Conservation (phyloP, 1,284 basidiomycete genomes). For the Puccinia horiana region DNA sequence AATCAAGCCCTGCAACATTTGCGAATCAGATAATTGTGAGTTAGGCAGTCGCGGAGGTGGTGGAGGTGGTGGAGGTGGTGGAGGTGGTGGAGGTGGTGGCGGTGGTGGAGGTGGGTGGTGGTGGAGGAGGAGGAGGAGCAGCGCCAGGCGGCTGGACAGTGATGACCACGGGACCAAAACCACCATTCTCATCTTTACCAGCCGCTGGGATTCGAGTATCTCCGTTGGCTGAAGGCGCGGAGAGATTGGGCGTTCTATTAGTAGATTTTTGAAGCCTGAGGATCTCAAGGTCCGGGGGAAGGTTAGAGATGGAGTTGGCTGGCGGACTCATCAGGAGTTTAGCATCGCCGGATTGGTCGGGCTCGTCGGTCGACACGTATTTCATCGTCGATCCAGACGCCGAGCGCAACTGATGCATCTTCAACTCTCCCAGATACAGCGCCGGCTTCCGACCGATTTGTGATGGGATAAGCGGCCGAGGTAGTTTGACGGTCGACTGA, state of each 20-base stretch:
- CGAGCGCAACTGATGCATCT: conserved; percentile 46
- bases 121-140: conserved; percentile 52
- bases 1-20: conserved; percentile 54
- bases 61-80: conserved; percentile 52
- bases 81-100: conserved; percentile 56
- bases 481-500: conserved; percentile 13
- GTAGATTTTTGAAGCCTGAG: conserved; percentile 40
- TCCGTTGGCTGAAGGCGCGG: background rate
- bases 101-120: conserved; percentile 54
- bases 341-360: background rate
- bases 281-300: conserved; percentile 44
- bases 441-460: conserved; percentile 40
- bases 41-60: conserved; percentile 52
- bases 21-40: conserved; percentile 54
- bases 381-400: conserved; percentile 48
- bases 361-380: conserved; percentile 32
- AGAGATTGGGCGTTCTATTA: conserved; percentile 16
- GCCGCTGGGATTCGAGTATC: background rate
- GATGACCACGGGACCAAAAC: conserved; percentile 17
- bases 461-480: conserved; percentile 28
- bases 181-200: background rate
- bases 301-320: conserved; percentile 30
- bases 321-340: background rate
- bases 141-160: conserved; percentile 48
- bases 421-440: conserved; percentile 45